A percentile compares a stretch with the other conserved stretches of the same genome.
Evolutionary conservation across 306 rosid species (phyloP).

Genomic region (Corylus americana): DNA sequence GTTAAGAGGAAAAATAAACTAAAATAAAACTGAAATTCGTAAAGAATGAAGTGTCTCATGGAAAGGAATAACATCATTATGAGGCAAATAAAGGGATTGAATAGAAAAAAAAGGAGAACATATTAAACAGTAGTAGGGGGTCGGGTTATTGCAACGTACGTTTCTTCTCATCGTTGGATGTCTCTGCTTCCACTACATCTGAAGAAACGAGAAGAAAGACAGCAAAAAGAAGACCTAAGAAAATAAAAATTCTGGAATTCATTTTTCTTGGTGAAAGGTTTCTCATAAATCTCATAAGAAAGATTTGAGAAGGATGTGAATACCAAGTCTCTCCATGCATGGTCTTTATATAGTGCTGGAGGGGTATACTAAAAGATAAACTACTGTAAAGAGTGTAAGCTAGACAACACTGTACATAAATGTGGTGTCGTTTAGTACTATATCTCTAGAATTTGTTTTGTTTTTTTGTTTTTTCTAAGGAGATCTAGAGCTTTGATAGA

Average conservation of each 20-base stretch:
- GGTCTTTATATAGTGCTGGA: background rate
- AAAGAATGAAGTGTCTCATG: too few relatives aligned
- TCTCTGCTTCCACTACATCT: conserved; percentile 15
- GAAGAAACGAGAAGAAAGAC: conserved; percentile 32
- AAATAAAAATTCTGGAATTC: conserved; percentile 13
- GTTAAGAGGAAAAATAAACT: too few relatives aligned
- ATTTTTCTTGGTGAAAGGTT: background rate
- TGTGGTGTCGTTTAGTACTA: background rate
- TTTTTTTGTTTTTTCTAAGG: too few relatives aligned
- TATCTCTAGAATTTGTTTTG: too few relatives aligned
- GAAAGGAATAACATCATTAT: too few relatives aligned
- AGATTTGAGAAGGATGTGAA: conserved; percentile 11
- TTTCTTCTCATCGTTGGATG: conserved; percentile 4
- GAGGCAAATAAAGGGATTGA: too few relatives aligned
- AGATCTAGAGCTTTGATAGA: background rate
- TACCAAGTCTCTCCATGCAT: background rate
- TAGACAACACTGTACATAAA: background rate
- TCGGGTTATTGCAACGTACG: background rate
- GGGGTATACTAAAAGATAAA: background rate
- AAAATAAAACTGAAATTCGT: too few relatives aligned
- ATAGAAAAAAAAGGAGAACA: background rate
- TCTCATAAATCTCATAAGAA: background rate
- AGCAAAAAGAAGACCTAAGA: background rate
- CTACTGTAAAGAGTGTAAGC: too few relatives aligned
- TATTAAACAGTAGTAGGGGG: too few relatives aligned